Evolutionary conservation across 495 filamentous ascomycete genomes (phyloP).

Genomic region (Hypomontagnella submonticulosa): DNA sequence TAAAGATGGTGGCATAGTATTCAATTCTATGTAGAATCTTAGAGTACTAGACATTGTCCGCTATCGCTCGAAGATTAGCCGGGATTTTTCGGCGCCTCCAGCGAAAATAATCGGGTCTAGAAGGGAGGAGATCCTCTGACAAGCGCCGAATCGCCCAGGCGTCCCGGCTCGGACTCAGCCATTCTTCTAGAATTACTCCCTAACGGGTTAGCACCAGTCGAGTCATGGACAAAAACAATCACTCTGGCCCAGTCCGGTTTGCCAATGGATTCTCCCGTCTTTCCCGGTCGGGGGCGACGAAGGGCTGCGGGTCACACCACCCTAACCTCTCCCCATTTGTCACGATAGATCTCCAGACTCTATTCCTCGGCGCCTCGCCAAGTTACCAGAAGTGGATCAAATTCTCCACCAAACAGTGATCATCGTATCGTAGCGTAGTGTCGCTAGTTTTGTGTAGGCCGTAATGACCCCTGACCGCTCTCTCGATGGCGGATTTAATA

Average conservation of each 20-base stretch:
- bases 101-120: slow-evolving; percentile 21
- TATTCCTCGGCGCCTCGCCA: slow-evolving; percentile 40
- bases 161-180: slow-evolving; percentile 27
- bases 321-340: slow-evolving; percentile 45
- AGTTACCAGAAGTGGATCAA: slow-evolving; percentile 41
- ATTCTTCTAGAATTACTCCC: slow-evolving; percentile 17
- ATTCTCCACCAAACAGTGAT: slow-evolving; percentile 35
- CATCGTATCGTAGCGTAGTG: slow-evolving; percentile 30
- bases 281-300: slow-evolving; percentile 43
- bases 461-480: slow-evolving; percentile 39
- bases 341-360: slow-evolving; percentile 46
- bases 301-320: slow-evolving; percentile 40
- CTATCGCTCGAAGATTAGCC: slow-evolving; percentile 34
- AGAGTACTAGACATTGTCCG: slow-evolving; percentile 18
- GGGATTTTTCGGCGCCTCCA: slow-evolving; percentile 28
- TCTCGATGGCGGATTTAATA: slow-evolving; percentile 37
- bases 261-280: slow-evolving; percentile 34
- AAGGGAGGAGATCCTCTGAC: slow-evolving; percentile 2
- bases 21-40: background rate
- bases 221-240: slow-evolving; percentile 24
- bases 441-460: slow-evolving; percentile 35
- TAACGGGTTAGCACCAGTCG: slow-evolving; percentile 9
- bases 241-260: slow-evolving; percentile 34
- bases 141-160: slow-evolving; percentile 22
- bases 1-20: slow-evolving; percentile 9